These are phyloP conservation scores for Chlamydomonas incerta DNA, from an alignment of 139 green algal genomes.

Conservation along the genomic window DNA sequence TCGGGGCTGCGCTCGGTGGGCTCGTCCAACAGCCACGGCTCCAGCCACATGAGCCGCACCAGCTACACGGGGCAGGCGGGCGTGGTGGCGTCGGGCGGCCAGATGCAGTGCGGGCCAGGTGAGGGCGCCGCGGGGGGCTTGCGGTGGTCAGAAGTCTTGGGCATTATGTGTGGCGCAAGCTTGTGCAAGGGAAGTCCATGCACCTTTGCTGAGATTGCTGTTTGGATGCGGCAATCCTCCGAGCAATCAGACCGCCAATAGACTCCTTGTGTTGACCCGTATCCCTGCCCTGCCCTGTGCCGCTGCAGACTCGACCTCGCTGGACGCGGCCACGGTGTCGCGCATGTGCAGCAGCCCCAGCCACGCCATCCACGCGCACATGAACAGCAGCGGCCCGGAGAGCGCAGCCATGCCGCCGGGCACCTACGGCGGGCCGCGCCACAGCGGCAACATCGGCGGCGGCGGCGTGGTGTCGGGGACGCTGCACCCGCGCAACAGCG, in stretches of 20 bases:
- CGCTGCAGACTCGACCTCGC: too few species aligned
- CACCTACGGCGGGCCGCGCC: too few species aligned
- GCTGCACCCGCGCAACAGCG: not conserved
- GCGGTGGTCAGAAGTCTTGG: too few species aligned
- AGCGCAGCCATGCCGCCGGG: not conserved
- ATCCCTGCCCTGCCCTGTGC: too few species aligned
- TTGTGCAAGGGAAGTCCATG: too few species aligned
- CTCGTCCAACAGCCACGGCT: slow-evolving; percentile 28
- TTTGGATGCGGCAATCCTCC: too few species aligned
- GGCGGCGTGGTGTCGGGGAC: not conserved
- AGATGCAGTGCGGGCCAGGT: slow-evolving; percentile 9
- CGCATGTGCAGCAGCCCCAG: not conserved
- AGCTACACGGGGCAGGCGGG: slow-evolving; percentile 21
- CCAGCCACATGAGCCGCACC: slow-evolving; percentile 24
- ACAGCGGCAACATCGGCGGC: not conserved
- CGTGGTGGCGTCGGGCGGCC: not conserved
- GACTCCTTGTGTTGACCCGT: too few species aligned
- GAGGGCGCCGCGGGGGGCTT: not conserved
- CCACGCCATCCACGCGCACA: not conserved
- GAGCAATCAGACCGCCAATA: too few species aligned
- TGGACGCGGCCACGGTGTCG: not conserved
- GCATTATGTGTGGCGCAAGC: too few species aligned
- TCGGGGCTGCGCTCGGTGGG: slow-evolving; percentile 20
- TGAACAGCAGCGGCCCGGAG: not conserved
- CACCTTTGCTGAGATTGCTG: too few species aligned